phyloP scores from a whole-genome alignment of 768 basidiomycete species.

The Ramaria sp. region DNA sequence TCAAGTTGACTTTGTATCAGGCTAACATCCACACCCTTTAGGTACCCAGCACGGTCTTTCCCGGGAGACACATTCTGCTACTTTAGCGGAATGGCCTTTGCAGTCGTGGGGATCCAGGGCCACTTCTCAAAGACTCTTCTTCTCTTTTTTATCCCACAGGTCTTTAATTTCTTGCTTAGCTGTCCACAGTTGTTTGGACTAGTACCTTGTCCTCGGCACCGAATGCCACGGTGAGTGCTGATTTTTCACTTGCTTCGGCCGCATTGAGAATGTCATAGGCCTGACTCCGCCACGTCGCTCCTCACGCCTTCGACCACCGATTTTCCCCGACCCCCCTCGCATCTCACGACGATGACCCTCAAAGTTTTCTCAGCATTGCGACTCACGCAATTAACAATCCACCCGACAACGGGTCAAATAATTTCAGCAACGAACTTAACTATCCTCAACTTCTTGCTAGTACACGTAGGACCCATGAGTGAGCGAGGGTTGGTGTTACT shows the following conservation, averaged over 20 bases:
- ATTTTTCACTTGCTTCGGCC: not conserved
- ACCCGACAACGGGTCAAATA: slow-evolving; percentile 47
- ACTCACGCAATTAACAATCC: slow-evolving; percentile 51
- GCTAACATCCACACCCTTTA: slow-evolving; percentile 21
- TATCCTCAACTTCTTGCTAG: slow-evolving; percentile 76
- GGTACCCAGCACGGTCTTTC: slow-evolving; percentile 94
- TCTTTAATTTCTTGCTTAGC: slow-evolving; percentile 93
- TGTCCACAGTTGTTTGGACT: slow-evolving; percentile 92
- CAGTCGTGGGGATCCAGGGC: slow-evolving; percentile 93
- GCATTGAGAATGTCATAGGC: slow-evolving; percentile 32
- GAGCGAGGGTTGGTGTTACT: slow-evolving; percentile 71
- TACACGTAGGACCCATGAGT: slow-evolving; percentile 73
- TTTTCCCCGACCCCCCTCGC: slow-evolving; percentile 50
- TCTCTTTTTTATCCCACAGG: slow-evolving; percentile 94
- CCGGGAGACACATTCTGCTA: slow-evolving; percentile 98
- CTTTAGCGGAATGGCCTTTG: slow-evolving; percentile 96
- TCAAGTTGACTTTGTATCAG: not conserved
- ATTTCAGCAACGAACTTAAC: slow-evolving; percentile 80
- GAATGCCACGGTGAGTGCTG: slow-evolving; percentile 67
- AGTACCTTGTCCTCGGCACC: slow-evolving; percentile 89
- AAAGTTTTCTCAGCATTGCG: slow-evolving; percentile 50
- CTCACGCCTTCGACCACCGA: slow-evolving; percentile 64
- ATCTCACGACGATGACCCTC: slow-evolving; percentile 43
- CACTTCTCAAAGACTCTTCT: slow-evolving; percentile 96
- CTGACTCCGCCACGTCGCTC: slow-evolving; percentile 64